phyloP scores from a whole-genome alignment of 2,329 filamentous ascomycete species.

The Xylaria sp. region DNA sequence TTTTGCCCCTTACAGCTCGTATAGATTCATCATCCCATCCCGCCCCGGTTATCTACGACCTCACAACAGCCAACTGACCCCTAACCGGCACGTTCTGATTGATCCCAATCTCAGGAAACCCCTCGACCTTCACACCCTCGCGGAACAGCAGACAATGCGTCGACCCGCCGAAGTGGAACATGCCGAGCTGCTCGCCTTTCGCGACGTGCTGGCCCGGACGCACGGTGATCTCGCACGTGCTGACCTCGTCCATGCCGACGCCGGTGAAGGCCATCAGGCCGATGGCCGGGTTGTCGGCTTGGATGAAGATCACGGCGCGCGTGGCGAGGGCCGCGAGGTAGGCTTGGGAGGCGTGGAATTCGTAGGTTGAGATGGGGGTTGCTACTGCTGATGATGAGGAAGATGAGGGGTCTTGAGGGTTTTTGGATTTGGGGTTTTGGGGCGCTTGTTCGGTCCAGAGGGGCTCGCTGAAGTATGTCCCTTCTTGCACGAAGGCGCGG shows the following conservation, averaged over 20 bases:
- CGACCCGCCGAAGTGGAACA: slow-evolving; percentile 85
- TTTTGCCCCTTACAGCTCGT: too few species aligned
- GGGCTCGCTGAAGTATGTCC: slow-evolving; percentile 70
- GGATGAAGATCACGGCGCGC: slow-evolving; percentile 74
- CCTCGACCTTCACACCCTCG: slow-evolving; percentile 60
- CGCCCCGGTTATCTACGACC: slow-evolving; percentile 8
- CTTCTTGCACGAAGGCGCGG: slow-evolving; percentile 61
- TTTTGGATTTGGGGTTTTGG: too few species aligned
- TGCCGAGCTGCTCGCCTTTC: slow-evolving; percentile 78
- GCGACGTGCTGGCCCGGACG: slow-evolving; percentile 71
- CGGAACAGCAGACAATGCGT: slow-evolving; percentile 76
- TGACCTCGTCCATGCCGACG: slow-evolving; percentile 82
- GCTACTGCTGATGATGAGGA: slow-evolving; percentile 12
- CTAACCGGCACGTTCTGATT: slow-evolving; percentile 46
- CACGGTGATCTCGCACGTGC: slow-evolving; percentile 77
- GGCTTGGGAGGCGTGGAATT: slow-evolving; percentile 64
- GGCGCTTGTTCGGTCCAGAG: too few species aligned
- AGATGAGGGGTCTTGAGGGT: slow-evolving; percentile 8
- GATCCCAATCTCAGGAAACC: slow-evolving; percentile 39
- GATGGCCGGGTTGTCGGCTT: slow-evolving; percentile 73
- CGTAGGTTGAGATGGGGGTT: slow-evolving; percentile 46
- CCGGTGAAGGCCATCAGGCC: slow-evolving; percentile 77
- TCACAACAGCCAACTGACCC: slow-evolving; percentile 44
- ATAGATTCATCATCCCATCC: background rate
- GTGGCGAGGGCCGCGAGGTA: slow-evolving; percentile 77